Evolutionary conservation across 2,329 filamentous ascomycete genomes (phyloP).

Genomic region (Scedosporium minutisporum): DNA sequence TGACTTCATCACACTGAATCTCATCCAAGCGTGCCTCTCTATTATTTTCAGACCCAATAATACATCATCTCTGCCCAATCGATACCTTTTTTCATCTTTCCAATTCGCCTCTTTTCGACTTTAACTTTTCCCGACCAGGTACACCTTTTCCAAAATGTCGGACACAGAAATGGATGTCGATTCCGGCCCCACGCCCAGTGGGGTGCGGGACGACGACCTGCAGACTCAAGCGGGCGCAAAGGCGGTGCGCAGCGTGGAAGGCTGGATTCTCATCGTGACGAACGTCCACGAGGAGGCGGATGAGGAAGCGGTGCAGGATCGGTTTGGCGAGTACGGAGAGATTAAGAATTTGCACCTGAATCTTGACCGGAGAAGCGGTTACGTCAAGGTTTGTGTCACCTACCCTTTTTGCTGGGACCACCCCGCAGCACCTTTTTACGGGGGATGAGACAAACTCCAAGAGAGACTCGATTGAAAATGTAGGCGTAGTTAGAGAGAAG

Average conservation of each 20-base stretch:
- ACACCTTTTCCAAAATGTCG: constrained; percentile 29
- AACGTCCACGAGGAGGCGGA: constrained; percentile 83
- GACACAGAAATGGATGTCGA: constrained; percentile 54
- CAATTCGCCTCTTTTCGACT: neutral
- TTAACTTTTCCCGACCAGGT: no score
- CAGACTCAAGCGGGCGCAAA: constrained; percentile 65
- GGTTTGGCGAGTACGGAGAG: constrained; percentile 75
- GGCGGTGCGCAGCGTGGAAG: constrained; percentile 77
- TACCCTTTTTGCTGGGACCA: neutral
- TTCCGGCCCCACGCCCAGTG: constrained; percentile 30
- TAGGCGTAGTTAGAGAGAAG: neutral
- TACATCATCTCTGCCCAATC: neutral
- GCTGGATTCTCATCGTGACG: constrained; percentile 80
- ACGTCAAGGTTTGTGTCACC: constrained; percentile 60
- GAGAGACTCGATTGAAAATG: neutral
- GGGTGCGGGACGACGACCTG: constrained; percentile 52
- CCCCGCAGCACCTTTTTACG: neutral
- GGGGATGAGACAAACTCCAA: neutral
- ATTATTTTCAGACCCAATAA: no score
- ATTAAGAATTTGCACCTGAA: constrained; percentile 84
- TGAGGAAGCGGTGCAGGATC: constrained; percentile 72
- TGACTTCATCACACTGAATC: neutral
- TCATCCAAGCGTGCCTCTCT: neutral
- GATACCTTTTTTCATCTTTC: neutral
- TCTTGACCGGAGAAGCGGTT: constrained; percentile 71